Evolutionary conservation across 306 rosid species (phyloP).

Genomic region (Phaseolus lunatus): DNA sequence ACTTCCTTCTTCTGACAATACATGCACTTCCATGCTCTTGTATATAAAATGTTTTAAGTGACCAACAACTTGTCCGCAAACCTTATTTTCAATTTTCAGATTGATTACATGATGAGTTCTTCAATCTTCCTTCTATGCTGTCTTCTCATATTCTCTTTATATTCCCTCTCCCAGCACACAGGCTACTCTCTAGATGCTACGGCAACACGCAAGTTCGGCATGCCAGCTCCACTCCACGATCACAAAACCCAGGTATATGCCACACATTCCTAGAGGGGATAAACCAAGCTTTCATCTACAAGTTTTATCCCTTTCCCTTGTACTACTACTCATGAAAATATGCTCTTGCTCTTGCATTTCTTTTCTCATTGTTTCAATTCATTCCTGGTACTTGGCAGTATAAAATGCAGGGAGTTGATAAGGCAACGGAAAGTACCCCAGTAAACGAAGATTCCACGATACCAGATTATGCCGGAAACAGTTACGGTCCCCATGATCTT

Average conservation of each 20-base stretch:
- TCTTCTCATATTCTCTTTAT: slow-evolving; percentile 55
- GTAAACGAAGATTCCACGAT: slow-evolving; percentile 50
- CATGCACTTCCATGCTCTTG: slow-evolving; percentile 48
- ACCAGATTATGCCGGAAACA: slow-evolving; percentile 46
- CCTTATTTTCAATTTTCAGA: slow-evolving; percentile 46
- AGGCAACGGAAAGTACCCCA: slow-evolving; percentile 43
- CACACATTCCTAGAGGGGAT: slow-evolving; percentile 13
- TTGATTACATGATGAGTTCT: slow-evolving; percentile 56
- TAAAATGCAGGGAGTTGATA: slow-evolving; percentile 65
- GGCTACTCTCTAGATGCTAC: slow-evolving; percentile 46
- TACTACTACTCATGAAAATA: background rate
- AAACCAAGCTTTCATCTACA: slow-evolving; percentile 12
- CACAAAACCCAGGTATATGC: slow-evolving; percentile 53
- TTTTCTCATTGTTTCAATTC: slow-evolving; percentile 34
- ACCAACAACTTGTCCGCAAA: slow-evolving; percentile 50
- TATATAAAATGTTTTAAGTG: slow-evolving; percentile 57
- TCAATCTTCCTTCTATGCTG: slow-evolving; percentile 58
- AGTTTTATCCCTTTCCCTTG: slow-evolving; percentile 9
- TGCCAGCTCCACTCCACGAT: slow-evolving; percentile 31
- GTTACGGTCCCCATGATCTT: slow-evolving; percentile 52
- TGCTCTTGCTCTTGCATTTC: slow-evolving; percentile 13
- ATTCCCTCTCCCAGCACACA: slow-evolving; percentile 54
- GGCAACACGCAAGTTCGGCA: slow-evolving; percentile 60
- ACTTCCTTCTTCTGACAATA: slow-evolving; percentile 40
- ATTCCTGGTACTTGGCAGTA: slow-evolving; percentile 24